Evolutionary conservation across 805 yeast species (phyloP).

Genomic region (Kazachstania taianensis): DNA sequence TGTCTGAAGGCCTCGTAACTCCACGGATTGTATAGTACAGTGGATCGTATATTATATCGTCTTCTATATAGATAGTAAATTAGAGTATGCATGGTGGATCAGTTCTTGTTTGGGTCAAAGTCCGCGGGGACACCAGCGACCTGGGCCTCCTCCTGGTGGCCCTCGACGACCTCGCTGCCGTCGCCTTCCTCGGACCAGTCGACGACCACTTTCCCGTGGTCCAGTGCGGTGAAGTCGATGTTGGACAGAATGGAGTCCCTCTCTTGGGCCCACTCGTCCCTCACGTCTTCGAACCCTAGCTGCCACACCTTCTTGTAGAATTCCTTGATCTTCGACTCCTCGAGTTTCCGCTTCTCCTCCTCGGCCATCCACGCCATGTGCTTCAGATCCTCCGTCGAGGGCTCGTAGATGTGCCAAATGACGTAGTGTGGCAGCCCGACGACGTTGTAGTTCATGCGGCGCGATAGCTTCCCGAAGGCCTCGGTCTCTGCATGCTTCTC

Average conservation of each 20-base stretch:
- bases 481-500: slow-evolving; percentile 97
- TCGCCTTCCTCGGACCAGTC: slow-evolving; percentile 59
- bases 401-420: slow-evolving; percentile 95
- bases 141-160: slow-evolving; percentile 12
- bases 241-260: slow-evolving; percentile 63
- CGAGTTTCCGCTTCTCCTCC: slow-evolving; percentile 57
- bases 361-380: slow-evolving; percentile 86
- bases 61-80: background rate
- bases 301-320: slow-evolving; percentile 66
- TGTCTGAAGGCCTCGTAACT: background rate
- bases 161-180: slow-evolving; percentile 2
- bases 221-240: slow-evolving; percentile 44
- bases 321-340: slow-evolving; percentile 51
- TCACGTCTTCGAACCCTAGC: slow-evolving; percentile 68
- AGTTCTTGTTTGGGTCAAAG: slow-evolving; percentile 18
- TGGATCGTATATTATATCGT: too few relatives aligned
- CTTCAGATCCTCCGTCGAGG: slow-evolving; percentile 80
- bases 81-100: background rate
- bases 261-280: slow-evolving; percentile 63
- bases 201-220: slow-evolving; percentile 30
- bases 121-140: slow-evolving; percentile 23
- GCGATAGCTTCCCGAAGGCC: slow-evolving; percentile 86
- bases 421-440: slow-evolving; percentile 90
- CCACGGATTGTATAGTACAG: too few relatives aligned
- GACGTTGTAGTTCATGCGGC: slow-evolving; percentile 78